A percentile compares a stretch with the other conserved stretches of the same genome.
Evolutionary conservation across 169 alveolate genomes (phyloP).

Genomic region (Babesia bigemina): DNA sequence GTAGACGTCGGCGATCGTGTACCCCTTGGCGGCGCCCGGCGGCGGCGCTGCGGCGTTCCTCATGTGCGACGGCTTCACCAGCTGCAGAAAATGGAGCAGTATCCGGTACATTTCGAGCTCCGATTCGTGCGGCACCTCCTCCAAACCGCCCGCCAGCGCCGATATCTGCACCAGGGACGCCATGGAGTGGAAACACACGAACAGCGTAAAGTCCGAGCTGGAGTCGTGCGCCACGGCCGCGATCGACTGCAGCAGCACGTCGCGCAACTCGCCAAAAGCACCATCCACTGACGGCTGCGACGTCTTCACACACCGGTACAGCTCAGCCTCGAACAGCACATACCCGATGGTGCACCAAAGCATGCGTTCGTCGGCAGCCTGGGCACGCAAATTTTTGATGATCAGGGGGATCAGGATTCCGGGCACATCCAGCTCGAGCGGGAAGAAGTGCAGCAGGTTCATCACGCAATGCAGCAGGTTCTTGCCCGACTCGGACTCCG

Average conservation of each 20-base stretch:
- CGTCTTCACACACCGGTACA: conserved; percentile 17
- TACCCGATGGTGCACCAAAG: conserved; percentile 30
- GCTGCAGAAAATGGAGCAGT: conserved; percentile 9
- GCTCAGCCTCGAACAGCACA: conserved; percentile 33
- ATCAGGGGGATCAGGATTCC: background rate
- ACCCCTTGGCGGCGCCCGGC: conserved; percentile 10
- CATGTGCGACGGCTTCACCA: background rate
- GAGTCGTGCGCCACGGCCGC: background rate
- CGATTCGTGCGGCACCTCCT: conserved; percentile 8
- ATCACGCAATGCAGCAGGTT: conserved; percentile 7
- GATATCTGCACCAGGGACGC: conserved; percentile 27
- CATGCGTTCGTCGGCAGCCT: background rate
- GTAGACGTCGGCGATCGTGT: conserved; percentile 19
- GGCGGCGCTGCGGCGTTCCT: background rate
- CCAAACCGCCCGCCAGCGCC: conserved; percentile 1
- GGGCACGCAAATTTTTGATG: background rate
- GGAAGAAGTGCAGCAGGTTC: conserved; percentile 30
- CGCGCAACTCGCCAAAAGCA: background rate
- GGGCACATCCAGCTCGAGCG: conserved; percentile 18
- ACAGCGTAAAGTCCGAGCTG: background rate
- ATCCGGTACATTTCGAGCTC: conserved; percentile 8
- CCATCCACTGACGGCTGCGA: background rate
- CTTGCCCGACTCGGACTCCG: background rate
- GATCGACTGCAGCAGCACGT: background rate
- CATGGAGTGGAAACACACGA: conserved; percentile 25